Evolutionary conservation across 177 flowering plant species (phyloP), one percentile per base, ranked within the genome.

Genomic region (Vitis hybrid): DNA sequence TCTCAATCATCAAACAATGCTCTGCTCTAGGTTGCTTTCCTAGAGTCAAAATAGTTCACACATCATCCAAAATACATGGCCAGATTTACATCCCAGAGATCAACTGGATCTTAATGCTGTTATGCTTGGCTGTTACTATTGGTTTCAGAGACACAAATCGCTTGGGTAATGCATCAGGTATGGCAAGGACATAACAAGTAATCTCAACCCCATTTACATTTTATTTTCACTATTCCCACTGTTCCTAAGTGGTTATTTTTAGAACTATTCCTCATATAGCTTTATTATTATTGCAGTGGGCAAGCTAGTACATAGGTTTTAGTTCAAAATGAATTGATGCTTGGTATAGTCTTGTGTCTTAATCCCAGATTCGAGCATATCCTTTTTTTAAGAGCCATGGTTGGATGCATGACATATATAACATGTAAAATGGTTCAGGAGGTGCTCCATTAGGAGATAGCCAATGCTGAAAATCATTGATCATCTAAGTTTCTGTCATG

Each of bases 31-130:
- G 89, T n/a, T 95, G 98, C 83, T 95, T 95, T 57, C 98, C 99
- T 2, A 81, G 84, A 65, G 98, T 95, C 68, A 91, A 90, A 78
- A 86, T 93, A 57, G 83, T 95, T 69, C 98, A 95, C 74, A 95
- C 99, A 14, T 95, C 99, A 51, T 85, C 93, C 48, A 90, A 89
- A 81, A 72, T 94, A 16, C 94, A 93, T 54, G 99, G 99, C 32
- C 99, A 93, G 85, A 95, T 95, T 60, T 95, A 95, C 76, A 95
- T 95, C 62, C 97, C 99, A 1, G 99, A 95, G 80, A 86, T 95
- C 72, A 95, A 95, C 76, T 95, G 98, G 99, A 84, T 82, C 46
- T 75, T 95, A 70, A 91, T 95, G 99, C 8, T 86, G 19, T 71
- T 95, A 19, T 93, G 98, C 74, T 80, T 95, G 78, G 96, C 97